Evolutionary conservation across 352 stramenopile species (phyloP), one percentile per base, ranked within the genome.

Genomic region (Globisporangium heterothallicum): DNA sequence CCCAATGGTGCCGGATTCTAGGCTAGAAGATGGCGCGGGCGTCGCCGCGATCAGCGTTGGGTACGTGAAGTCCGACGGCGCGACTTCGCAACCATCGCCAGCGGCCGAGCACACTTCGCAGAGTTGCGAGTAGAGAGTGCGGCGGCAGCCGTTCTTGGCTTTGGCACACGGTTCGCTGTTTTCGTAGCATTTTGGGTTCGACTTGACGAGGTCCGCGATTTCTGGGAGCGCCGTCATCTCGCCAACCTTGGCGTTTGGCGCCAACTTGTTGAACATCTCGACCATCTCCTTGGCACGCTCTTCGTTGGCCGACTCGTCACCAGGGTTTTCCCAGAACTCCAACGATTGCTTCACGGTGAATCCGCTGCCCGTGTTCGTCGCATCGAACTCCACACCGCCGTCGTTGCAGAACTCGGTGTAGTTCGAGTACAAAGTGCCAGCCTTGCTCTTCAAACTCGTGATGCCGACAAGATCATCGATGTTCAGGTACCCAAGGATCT

Each of bases 171-270:
- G 44, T 0, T 63, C 53, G 12, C 30, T 70, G 69, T 85, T 91
- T 45, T 78, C 52, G 58, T 88, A 86, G 61, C 80, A 92, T 38
- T 68, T 56, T 9, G 79, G 79, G 60, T 91, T 91, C 13, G 35
- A 40, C 1, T 52, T 59, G 9, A 55, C 66, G 24, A 91, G 67
- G 41, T 43, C 29, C 0, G 53, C 47, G 27, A 86, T 44, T 3
- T 46, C 51, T 12, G 79, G 77, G 7, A 91, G 70, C 21, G 70
- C 30, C 26, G 41, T 50, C 64, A 87, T 87, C 49, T 64, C 65
- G 32, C 57, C 47, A 8, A 54, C 60, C 12, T 35, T 74, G 61
- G 35, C 56, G 61, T 36, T 58, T 30, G 59, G 43, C 13, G 53
- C 59, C 16, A 68, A 32, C 42, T 77, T 46, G 59, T 87, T 87